Evolutionary conservation across 441 rosid genomes (phyloP), one percentile per base, ranked within the genome.

Genomic region (Metrosideros polymorpha): DNA sequence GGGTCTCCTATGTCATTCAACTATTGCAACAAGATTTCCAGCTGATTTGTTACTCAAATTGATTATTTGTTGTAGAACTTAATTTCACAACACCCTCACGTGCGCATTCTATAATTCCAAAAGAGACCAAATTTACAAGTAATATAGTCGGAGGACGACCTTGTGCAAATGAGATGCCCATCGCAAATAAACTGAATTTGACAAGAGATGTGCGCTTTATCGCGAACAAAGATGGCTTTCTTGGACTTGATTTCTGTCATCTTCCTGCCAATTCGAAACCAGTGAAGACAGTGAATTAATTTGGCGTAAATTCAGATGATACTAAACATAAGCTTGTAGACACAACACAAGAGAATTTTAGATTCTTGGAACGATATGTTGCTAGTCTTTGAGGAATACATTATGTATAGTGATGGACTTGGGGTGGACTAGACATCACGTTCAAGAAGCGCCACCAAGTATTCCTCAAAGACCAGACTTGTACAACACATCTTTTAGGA

Each of bases 151-250:
- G 59, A 86, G 25, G n/a, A 85, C 32, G 12, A 97, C 99, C 98
- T 95, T 71, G 92, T 91, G 85, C 86, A 89, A 87, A 96, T 92
- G 45, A 93, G 93, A 86, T 89, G 86, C 52, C 96, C 96, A 84
- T 94, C 92, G 92, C 99, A 97, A 86, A 95, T 89, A 91, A 97
- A 97, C 95, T 90, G 90, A 89, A 95, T 94, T n/a, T 94, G 93
- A 92, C 99, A 96, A 76, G 88, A 89, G 89, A 90, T 84, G 79
- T 98, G 96, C 30, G 98, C 98, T 85, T 90, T 91, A 71, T 79
- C 86, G 79, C 90, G 87, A 57, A 97, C 92, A 29, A 54, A 90
- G 82, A 91, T 88, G 61, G 99, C 98, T 93, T 97, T 97, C 94
- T 88, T 94, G 83, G 99, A 97, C 90, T 92, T 96, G 86, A 94